Percentiles rank a stretch among this genome's conserved stretches.
phyloP scores from a whole-genome alignment of 371 early-diverging fungal genomes.

The Batrachochytrium dendrobatidis region DNA sequence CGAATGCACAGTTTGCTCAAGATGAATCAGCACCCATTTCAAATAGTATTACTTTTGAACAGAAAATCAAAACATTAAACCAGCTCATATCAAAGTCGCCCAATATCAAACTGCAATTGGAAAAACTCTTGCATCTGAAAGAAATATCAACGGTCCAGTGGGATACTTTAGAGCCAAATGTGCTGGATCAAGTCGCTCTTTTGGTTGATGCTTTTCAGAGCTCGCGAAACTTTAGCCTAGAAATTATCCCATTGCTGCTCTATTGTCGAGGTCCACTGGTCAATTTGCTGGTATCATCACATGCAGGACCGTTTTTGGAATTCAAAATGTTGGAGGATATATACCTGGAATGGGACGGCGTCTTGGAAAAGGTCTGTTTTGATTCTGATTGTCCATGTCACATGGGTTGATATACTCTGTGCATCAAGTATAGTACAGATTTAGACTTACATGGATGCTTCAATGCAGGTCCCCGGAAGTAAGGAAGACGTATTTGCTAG shows the following conservation, averaged over 20 bases:
- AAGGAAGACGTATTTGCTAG: slow-evolving; percentile 89
- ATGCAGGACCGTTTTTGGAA: slow-evolving; percentile 79
- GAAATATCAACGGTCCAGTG: too few relatives aligned
- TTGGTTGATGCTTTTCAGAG: too few relatives aligned
- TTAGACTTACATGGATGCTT: not conserved
- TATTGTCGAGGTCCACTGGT: slow-evolving; percentile 66
- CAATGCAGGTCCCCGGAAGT: slow-evolving; percentile 68
- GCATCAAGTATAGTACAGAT: not conserved
- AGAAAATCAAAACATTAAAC: too few relatives aligned
- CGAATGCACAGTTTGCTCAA: too few relatives aligned
- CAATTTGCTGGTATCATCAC: slow-evolving; percentile 68
- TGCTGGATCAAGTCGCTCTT: too few relatives aligned
- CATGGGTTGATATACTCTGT: not conserved
- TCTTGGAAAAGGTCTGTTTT: slow-evolving; percentile 15
- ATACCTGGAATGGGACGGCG: slow-evolving; percentile 36
- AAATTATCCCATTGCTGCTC: slow-evolving; percentile 71
- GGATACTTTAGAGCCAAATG: too few relatives aligned
- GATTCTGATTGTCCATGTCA: not conserved
- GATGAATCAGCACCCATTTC: too few relatives aligned
- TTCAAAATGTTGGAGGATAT: slow-evolving; percentile 75
- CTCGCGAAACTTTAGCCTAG: slow-evolving; percentile 62
- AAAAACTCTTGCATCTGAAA: too few relatives aligned
- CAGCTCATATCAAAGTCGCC: too few relatives aligned
- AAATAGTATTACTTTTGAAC: too few relatives aligned
- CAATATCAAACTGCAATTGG: too few relatives aligned